A percentile compares a stretch with the other conserved stretches of the same genome.
Conservation (phyloP, 2,329 filamentous ascomycete species). For the Cladosporium phlei region DNA sequence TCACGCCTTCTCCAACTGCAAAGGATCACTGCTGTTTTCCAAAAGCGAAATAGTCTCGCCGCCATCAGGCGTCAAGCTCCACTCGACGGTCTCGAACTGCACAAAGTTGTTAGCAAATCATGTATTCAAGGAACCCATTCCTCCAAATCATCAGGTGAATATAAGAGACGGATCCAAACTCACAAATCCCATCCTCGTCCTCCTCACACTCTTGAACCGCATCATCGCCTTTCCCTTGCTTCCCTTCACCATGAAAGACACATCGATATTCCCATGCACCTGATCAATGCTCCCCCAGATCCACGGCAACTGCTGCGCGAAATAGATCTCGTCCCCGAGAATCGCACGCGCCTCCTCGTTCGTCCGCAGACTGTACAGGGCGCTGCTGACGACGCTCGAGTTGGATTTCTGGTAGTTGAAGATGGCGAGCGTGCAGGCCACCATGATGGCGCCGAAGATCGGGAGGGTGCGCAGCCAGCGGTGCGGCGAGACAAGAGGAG, state of each 20-base stretch:
- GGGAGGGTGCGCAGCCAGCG: slow-evolving; percentile 61
- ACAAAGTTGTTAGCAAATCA: slow-evolving; percentile 3
- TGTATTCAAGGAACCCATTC: too few relatives aligned
- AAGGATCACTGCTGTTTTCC: slow-evolving; percentile 45
- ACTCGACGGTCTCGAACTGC: slow-evolving; percentile 82
- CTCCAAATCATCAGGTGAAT: not conserved
- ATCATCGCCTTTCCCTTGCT: slow-evolving; percentile 66
- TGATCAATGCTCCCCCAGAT: slow-evolving; percentile 74
- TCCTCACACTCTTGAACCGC: slow-evolving; percentile 72
- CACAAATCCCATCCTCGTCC: slow-evolving; percentile 56
- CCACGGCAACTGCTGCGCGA: slow-evolving; percentile 46
- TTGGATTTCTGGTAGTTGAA: slow-evolving; percentile 99
- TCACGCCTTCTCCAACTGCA: slow-evolving; percentile 6
- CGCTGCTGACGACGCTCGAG: slow-evolving; percentile 70
- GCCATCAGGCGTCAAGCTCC: slow-evolving; percentile 70
- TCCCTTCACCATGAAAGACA: slow-evolving; percentile 81
- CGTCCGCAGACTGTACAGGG: slow-evolving; percentile 86
- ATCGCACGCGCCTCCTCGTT: slow-evolving; percentile 67
- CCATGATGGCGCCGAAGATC: slow-evolving; percentile 70
- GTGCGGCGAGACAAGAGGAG: slow-evolving; percentile 35
- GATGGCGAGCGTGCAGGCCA: slow-evolving; percentile 71
- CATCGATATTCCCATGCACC: slow-evolving; percentile 83
- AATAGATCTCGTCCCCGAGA: slow-evolving; percentile 67
- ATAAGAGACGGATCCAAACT: slow-evolving; percentile 29
- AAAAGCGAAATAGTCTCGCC: slow-evolving; percentile 66